Base-by-base conservation (phyloP, 2,329 filamentous ascomycete genomes). In the Thermoascus crustaceus region DNA sequence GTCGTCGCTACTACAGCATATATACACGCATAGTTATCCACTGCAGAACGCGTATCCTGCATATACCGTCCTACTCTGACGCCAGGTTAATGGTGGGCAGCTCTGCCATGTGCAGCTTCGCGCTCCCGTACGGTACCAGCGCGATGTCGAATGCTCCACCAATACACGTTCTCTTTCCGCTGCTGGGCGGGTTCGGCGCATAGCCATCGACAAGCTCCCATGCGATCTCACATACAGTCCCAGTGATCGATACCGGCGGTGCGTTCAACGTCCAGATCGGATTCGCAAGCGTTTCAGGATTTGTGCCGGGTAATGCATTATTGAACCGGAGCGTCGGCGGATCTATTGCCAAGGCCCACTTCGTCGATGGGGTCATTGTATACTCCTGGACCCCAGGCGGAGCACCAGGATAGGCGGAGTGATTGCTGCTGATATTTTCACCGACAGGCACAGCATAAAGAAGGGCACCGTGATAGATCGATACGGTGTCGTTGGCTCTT, bases 91-190 rank as follows among this genome's bases (percentile, higher is more conserved):
- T 31, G 7, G 39, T 52, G 4, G 64, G 63, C 21, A 68, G 52
- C 37, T 68, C 61, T 7, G 61, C 62, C 48, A 71, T 68, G 40
- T 67, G 67, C 38, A 71, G 45, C 46, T 66, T 68, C 9, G 67
- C 60, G 24, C 61, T 61, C 2, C 65, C 67, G 49, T 65, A 70
- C n/a, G 67, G 68, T 8, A 63, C 55, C 11, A 71, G 38, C n/a
- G 55, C 54, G 8, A 60, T 47, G 32, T 54, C 49, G 38, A 56
- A 57, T n/a, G 46, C 52, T 25, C 53, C 42, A 0, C 59, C 57
- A 2, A 59, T 54, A 23, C 60, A 63, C 7, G 54, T 52, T 17
- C 58, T 48, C 13, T 54, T 46, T 7, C 49, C 49, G 18, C 49
- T 43, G 20, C 57, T 38, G 4, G 62, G 59, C 5, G 57, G 56